Evolutionary conservation across 179 eudicot genomes (phyloP), one percentile per base, ranked within the genome.

Genomic region (Patellifolia procumbens): DNA sequence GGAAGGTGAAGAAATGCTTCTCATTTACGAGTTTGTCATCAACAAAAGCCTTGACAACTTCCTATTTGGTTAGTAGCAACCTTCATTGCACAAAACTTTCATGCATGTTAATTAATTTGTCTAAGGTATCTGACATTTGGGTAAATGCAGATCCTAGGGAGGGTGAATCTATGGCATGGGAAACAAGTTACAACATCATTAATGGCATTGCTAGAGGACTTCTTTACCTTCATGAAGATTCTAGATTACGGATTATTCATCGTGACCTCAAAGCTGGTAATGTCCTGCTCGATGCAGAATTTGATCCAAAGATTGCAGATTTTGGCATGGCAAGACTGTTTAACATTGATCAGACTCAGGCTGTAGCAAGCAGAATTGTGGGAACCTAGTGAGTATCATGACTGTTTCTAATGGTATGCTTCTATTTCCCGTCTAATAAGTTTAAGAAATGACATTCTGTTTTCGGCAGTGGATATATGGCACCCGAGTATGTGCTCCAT

Each of bases 241-340:
- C 87, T 28, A 69, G 78, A 35, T 77, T 84, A 10, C 66, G 80
- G 32, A 78, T 82, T 15, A 76, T 84, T 17, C 89, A 84, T 26
- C 85, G 83, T 62, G 87, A 86, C 70, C 81, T 84, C 26, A 84
- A 82, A 78, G 83, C 87, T 2, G 84, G 77, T 19, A 86, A 86
- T 62, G 53, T 86, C 56, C 68, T 86, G 24, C 76, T 84, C 32
- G 86, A 82, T 35, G 60, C 32, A n/a, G 78, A 84, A 4, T 82
- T 84, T 69, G 64, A 77, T 65, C 78, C 86, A 1, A 84, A 86
- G 75, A 76, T 86, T 72, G 81, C 86, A 45, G 86, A 84, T 76
- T 84, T 87, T 59, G 89, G 89, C 2, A 75, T 76, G 86, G 87
- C 89, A 43, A 82, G 83, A 31, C 58, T 81, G n/a, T 77, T 76